Percentiles rank a stretch among this genome's conserved stretches.
Evolutionary conservation across 2,329 filamentous ascomycete species (phyloP).

Genomic region (Arachnomyces sp.): DNA sequence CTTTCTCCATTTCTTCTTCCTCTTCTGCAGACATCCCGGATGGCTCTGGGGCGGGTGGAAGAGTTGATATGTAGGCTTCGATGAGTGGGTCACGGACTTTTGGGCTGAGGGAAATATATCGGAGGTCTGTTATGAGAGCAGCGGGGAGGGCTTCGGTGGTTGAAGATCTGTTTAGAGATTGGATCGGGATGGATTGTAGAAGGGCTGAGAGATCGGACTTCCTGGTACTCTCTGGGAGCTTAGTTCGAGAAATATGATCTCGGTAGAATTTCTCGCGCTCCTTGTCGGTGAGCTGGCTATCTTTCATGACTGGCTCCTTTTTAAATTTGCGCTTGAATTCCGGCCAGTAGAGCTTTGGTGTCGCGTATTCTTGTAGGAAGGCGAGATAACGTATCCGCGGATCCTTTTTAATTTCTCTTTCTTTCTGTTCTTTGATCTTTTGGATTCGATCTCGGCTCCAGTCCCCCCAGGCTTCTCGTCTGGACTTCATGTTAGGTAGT

Average conservation of each 20-base stretch:
- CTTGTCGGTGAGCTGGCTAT: slow-evolving; percentile 37
- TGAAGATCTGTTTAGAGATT: slow-evolving; percentile 33
- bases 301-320: slow-evolving; percentile 66
- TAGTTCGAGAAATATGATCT: slow-evolving; percentile 39
- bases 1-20: slow-evolving; percentile 29
- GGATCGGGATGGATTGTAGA: slow-evolving; percentile 36
- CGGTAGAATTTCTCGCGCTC: slow-evolving; percentile 44
- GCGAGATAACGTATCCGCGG: slow-evolving; percentile 74
- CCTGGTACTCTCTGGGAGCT: slow-evolving; percentile 37
- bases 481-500: slow-evolving; percentile 68
- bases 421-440: slow-evolving; percentile 62
- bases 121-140: slow-evolving; percentile 36
- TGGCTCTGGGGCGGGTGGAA: slow-evolving; percentile 31
- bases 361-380: slow-evolving; percentile 74
- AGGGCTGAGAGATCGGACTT: slow-evolving; percentile 40
- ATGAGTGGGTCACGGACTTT: slow-evolving; percentile 35
- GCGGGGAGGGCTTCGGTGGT: slow-evolving; percentile 33
- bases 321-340: slow-evolving; percentile 91
- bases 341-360: slow-evolving; percentile 90
- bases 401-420: slow-evolving; percentile 70
- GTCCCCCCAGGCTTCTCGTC: slow-evolving; percentile 73
- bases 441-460: slow-evolving; percentile 77
- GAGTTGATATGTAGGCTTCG: slow-evolving; percentile 36
- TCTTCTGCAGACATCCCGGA: slow-evolving; percentile 31
- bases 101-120: slow-evolving; percentile 35